Percentiles rank a stretch among this genome's conserved stretches.
Evolutionary conservation across 345 rosid species (phyloP).

Genomic region (Populus tremula): DNA sequence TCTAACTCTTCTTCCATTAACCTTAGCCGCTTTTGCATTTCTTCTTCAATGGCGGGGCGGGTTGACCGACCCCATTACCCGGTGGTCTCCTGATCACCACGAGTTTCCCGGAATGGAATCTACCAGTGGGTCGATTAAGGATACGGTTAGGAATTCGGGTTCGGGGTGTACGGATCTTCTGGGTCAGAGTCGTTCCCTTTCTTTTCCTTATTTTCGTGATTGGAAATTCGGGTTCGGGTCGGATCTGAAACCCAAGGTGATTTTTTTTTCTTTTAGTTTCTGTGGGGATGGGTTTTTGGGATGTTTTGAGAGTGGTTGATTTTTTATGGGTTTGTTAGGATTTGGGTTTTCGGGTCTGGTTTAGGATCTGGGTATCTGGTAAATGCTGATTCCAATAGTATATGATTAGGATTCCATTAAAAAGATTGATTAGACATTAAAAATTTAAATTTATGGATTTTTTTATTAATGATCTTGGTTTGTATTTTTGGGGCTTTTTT

Average conservation of each 20-base stretch:
- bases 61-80: slow-evolving; percentile 40
- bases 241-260: slow-evolving; percentile 82
- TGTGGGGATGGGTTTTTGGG: neutral
- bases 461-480: neutral
- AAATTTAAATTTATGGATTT: neutral
- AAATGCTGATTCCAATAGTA: slow-evolving; percentile 5
- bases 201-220: slow-evolving; percentile 66
- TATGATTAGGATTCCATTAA: neutral
- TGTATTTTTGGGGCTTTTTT: neutral
- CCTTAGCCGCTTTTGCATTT: slow-evolving; percentile 61
- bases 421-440: neutral
- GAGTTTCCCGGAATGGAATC: slow-evolving; percentile 64
- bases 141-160: slow-evolving; percentile 23
- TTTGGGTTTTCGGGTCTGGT: neutral
- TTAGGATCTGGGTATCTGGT: neutral
- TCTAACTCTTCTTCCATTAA: slow-evolving; percentile 50
- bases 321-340: neutral
- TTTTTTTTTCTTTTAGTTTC: neutral
- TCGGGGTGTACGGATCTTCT: slow-evolving; percentile 59
- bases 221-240: slow-evolving; percentile 61
- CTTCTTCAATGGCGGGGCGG: slow-evolving; percentile 71
- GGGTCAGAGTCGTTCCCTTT: slow-evolving; percentile 48
- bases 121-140: slow-evolving; percentile 7
- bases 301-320: neutral
- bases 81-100: slow-evolving; percentile 45